Base-by-base conservation (phyloP, 2,329 filamentous ascomycete species). In the Penicillium sumatraense region DNA sequence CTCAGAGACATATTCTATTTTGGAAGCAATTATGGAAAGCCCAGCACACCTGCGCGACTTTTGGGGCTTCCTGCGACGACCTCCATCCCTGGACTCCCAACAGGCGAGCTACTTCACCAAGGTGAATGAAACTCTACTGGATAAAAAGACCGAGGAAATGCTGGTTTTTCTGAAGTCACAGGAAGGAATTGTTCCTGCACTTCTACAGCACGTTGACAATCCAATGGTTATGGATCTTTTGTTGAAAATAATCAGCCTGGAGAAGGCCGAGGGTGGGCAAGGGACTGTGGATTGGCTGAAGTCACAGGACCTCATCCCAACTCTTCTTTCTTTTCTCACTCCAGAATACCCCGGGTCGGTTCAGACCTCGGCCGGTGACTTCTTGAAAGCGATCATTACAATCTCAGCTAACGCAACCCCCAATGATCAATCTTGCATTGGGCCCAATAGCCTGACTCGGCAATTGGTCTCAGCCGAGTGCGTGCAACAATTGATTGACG, bases 31-130 rank as follows among this genome's bases (percentile, higher is more conserved):
- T 54, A 89, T 97, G 80, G 89, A 96, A 68, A 93, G 93, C 72
- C 87, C 88, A 52, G 80, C 86, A 41, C 83, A 92, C 58, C 78
- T 99, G 64, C 86, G 86, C 67, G 85, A 89, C 62, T 98, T 99
- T 74, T 99, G 95, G 95, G 81, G 86, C 45, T 99, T 97, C 73
- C 77, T 99, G 65, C 89, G 89, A 71, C 85, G 88, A 52, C 85
- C 90, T n/a, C 84, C 91, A 10, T 91, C 93, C 2, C 83, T 99
- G 52, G 93, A 98, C 72, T 90, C 93, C 33, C 83, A 97, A 5
- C 93, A 98, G 76, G 93, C 95, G 16, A 93, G 93, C 69, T 99
- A 99, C 73, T 99, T 99, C 72, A 97, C 93, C 52, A 99, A 98
- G 72, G 93, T 99, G 70, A 98, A 98, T 74, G 95, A 99, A 78